Percentiles rank a stretch among this genome's conserved stretches.
phyloP scores from a whole-genome alignment of 805 yeast genomes.

The Yamadazyma laniorum region DNA sequence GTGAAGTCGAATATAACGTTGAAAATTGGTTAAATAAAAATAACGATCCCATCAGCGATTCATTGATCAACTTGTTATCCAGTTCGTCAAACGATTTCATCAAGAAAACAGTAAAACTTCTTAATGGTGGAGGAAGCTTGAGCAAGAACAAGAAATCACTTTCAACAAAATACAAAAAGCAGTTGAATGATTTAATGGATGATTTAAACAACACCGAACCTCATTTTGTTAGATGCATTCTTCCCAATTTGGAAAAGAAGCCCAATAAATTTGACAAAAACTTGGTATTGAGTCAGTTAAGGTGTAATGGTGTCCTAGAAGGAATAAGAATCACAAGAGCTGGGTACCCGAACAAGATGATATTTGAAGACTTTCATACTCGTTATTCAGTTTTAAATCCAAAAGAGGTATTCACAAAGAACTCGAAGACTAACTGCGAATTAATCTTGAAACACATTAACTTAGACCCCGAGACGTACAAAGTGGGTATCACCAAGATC shows the following conservation, averaged over 20 bases:
- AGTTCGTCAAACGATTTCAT: constrained; percentile 59
- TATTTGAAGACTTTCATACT: constrained; percentile 73
- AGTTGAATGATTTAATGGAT: constrained; percentile 64
- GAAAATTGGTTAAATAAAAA: constrained; percentile 94
- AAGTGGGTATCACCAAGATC: constrained; percentile 68
- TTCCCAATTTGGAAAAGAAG: constrained; percentile 78
- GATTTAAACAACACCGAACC: constrained; percentile 84
- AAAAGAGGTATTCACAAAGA: constrained; percentile 42
- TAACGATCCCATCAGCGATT: constrained; percentile 86
- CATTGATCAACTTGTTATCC: constrained; percentile 59
- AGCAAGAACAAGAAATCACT: constrained; percentile 57
- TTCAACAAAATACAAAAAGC: constrained; percentile 86
- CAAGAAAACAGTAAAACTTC: constrained; percentile 17
- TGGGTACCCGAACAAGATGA: constrained; percentile 92
- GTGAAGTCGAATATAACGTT: constrained; percentile 88
- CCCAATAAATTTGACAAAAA: constrained; percentile 70
- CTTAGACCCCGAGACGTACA: constrained; percentile 58
- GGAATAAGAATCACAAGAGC: constrained; percentile 97
- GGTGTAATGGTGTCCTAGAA: constrained; percentile 97
- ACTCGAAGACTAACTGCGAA: constrained; percentile 67
- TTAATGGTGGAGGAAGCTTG: constrained; percentile 4
- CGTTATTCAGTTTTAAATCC: constrained; percentile 71
- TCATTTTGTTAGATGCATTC: constrained; percentile 92
- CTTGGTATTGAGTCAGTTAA: constrained; percentile 80
- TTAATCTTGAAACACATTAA: constrained; percentile 60